These are phyloP conservation scores for Trichocladium antarcticum DNA, from an alignment of 495 filamentous ascomycete genomes.

Conservation along the genomic window DNA sequence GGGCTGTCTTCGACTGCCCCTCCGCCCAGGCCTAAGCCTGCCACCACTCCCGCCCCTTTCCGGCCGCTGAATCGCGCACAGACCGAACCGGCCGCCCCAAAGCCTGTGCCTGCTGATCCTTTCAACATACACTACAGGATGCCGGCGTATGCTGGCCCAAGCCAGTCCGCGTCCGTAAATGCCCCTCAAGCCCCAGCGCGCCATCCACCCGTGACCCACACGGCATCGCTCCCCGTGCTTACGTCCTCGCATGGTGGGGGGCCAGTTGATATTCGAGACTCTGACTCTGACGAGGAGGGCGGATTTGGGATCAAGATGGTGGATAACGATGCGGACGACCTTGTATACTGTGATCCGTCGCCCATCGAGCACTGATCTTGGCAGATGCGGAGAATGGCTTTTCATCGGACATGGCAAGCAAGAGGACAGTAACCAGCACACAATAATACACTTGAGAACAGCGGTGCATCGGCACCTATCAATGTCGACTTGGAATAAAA, in stretches of 20 bases:
- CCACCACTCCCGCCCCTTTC: neutral
- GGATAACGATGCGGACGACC: slow-evolving; percentile 30
- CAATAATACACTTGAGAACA: neutral
- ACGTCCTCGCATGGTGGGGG: slow-evolving; percentile 13
- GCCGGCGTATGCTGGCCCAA: neutral
- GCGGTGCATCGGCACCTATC: no score
- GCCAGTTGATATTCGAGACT: slow-evolving; percentile 26
- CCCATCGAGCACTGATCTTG: slow-evolving; percentile 17
- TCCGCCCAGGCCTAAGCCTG: neutral
- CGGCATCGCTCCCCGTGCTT: slow-evolving; percentile 1
- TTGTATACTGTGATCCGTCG: slow-evolving; percentile 19
- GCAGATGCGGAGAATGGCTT: neutral
- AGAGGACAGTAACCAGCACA: neutral
- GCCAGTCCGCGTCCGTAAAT: neutral
- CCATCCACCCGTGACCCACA: neutral
- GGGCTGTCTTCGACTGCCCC: neutral
- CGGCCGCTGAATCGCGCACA: neutral
- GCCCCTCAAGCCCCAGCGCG: neutral
- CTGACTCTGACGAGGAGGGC: slow-evolving; percentile 34
- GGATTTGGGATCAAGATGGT: slow-evolving; percentile 41
- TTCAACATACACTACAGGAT: neutral
- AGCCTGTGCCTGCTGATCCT: neutral
- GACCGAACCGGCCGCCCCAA: neutral
- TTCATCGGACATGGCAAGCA: neutral
- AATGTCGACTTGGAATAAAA: neutral